A percentile compares a stretch with the other conserved stretches of the same genome.
phyloP scores from a whole-genome alignment of 208 protist species.

The Trichomonas gallinae region DNA sequence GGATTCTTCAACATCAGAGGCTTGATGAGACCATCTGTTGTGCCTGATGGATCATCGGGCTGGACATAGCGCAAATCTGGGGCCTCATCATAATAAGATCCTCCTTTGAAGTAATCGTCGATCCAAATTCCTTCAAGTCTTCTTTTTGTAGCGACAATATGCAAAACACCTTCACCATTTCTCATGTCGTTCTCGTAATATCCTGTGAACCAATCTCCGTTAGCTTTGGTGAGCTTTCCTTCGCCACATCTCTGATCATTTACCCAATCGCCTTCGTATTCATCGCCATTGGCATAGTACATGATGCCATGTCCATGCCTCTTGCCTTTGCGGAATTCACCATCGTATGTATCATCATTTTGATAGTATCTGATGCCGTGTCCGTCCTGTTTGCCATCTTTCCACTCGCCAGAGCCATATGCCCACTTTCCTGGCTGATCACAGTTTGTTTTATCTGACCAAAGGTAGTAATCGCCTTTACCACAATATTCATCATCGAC shows the following conservation, averaged over 20 bases:
- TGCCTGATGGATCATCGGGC: not conserved
- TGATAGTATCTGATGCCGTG: not conserved
- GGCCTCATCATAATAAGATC: conserved; percentile 15
- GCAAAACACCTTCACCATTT: conserved; percentile 21
- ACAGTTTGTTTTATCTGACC: conserved; percentile 1
- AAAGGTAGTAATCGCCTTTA: not conserved
- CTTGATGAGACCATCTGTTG: not conserved
- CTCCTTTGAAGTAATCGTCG: not conserved
- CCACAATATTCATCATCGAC: not conserved
- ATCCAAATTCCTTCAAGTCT: conserved; percentile 13
- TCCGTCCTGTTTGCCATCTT: not conserved
- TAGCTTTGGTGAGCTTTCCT: not conserved
- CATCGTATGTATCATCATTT: conserved; percentile 19
- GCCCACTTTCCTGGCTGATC: not conserved
- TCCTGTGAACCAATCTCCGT: conserved; percentile 23
- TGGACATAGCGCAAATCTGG: not conserved
- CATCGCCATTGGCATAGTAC: not conserved
- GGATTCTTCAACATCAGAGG: not conserved
- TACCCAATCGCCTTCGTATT: conserved; percentile 21
- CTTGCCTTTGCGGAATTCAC: conserved; percentile 23
- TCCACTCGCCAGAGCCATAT: not conserved
- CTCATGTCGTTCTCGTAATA: conserved; percentile 15
- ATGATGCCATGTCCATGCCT: conserved; percentile 19
- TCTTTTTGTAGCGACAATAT: not conserved
- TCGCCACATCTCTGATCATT: conserved; percentile 23